Percentiles rank a stretch among this genome's conserved stretches.
Conservation (phyloP, 2,329 filamentous ascomycete species). For the Helotiales sp. region DNA sequence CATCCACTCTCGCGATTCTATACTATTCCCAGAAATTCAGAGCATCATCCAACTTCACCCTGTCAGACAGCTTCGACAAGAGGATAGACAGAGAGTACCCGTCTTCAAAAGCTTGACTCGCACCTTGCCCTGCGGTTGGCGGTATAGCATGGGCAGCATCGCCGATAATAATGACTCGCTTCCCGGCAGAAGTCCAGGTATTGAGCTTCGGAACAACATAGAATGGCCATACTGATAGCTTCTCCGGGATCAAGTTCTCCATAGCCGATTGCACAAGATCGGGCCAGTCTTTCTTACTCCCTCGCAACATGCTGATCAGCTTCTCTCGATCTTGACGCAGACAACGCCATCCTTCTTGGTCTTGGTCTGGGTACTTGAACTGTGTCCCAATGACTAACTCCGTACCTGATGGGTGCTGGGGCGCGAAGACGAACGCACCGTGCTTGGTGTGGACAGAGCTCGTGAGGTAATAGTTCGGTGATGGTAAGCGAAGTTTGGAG, state of each 20-base stretch:
- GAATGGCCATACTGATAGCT: constrained; percentile 48
- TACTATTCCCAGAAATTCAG: constrained; percentile 48
- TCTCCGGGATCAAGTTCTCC: constrained; percentile 35
- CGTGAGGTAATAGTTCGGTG: neutral
- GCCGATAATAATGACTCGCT: constrained; percentile 45
- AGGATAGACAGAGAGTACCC: constrained; percentile 46
- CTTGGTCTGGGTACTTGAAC: constrained; percentile 38
- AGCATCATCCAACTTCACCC: constrained; percentile 29
- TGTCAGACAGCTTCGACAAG: constrained; percentile 29
- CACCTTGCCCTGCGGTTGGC: constrained; percentile 47
- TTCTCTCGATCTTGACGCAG: constrained; percentile 41
- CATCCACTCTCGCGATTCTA: constrained; percentile 48
- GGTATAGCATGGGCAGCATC: constrained; percentile 51
- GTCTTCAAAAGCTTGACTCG: constrained; percentile 52
- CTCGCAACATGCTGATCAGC: constrained; percentile 38
- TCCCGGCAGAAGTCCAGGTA: constrained; percentile 39
- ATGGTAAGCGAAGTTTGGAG: constrained; percentile 23
- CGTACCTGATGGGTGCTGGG: constrained; percentile 48
- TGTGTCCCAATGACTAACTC: constrained; percentile 51
- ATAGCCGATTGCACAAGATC: constrained; percentile 41
- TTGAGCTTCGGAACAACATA: constrained; percentile 44
- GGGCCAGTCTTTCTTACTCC: constrained; percentile 37
- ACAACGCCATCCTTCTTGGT: constrained; percentile 44
- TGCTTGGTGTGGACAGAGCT: constrained; percentile 13
- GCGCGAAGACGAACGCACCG: constrained; percentile 52